Evolutionary conservation across 1,284 basidiomycete genomes (phyloP).

Genomic region (Exobasidium cylindrosporum): DNA sequence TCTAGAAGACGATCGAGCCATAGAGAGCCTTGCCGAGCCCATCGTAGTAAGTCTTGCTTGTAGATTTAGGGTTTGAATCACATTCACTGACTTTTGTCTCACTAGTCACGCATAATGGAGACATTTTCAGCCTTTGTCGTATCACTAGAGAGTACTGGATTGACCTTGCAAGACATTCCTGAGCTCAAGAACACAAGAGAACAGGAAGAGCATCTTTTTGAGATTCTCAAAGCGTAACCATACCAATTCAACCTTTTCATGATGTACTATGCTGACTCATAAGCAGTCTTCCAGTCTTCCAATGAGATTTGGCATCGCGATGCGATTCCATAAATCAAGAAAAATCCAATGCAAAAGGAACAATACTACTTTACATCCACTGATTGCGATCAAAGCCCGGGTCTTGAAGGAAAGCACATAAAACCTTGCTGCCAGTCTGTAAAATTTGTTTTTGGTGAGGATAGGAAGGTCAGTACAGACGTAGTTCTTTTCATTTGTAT

Average conservation of each 20-base stretch:
- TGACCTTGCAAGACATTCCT: not conserved
- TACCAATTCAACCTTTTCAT: too few species aligned
- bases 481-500: not conserved
- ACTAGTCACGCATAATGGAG: not conserved
- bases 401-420: slow-evolving; percentile 88
- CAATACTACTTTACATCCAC: slow-evolving; percentile 18
- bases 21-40: slow-evolving; percentile 10
- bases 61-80: not conserved
- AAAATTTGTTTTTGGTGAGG: not conserved
- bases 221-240: not conserved
- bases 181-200: not conserved
- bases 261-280: too few species aligned
- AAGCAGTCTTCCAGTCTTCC: too few species aligned
- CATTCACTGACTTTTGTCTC: not conserved
- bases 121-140: not conserved
- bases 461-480: slow-evolving; percentile 1
- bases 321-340: too few species aligned
- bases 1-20: slow-evolving; percentile 12
- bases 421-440: slow-evolving; percentile 92
- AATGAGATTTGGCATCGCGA: too few species aligned
- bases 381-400: slow-evolving; percentile 62
- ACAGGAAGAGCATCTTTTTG: not conserved
- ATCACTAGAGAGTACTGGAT: not conserved
- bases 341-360: too few species aligned
- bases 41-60: slow-evolving; percentile 2